Conservation (phyloP, 2,329 filamentous ascomycete species). For the Aspergillus sp. region DNA sequence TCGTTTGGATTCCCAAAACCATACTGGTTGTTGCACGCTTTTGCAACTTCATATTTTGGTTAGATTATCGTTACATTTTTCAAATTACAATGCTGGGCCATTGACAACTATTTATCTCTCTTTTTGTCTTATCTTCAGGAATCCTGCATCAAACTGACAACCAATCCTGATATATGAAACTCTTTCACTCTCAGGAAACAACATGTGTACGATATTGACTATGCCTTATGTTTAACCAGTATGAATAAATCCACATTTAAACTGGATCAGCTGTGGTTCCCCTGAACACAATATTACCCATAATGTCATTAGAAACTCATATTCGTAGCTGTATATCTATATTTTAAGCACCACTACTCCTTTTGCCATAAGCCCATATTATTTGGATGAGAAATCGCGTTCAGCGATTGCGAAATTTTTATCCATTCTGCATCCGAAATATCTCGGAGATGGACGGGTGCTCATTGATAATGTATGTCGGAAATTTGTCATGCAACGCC, state of each 20-base stretch:
- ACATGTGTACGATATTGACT: neutral
- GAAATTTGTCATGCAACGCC: no score
- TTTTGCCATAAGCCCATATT: neutral
- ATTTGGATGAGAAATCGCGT: neutral
- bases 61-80: neutral
- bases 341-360: no score
- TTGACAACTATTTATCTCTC: neutral
- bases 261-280: neutral
- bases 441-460: no score
- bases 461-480: no score
- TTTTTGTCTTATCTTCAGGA: neutral
- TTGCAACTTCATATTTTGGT: neutral
- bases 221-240: neutral
- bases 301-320: no score
- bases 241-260: neutral
- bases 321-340: neutral
- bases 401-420: neutral
- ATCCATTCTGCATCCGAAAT: no score
- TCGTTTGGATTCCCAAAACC: neutral
- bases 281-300: no score
- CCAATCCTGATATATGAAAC: neutral
- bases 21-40: neutral
- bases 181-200: neutral
- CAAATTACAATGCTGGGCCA: neutral
- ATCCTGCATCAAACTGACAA: neutral